Base-by-base conservation (phyloP, 495 filamentous ascomycete species). In the Penicillium simplicissimum region DNA sequence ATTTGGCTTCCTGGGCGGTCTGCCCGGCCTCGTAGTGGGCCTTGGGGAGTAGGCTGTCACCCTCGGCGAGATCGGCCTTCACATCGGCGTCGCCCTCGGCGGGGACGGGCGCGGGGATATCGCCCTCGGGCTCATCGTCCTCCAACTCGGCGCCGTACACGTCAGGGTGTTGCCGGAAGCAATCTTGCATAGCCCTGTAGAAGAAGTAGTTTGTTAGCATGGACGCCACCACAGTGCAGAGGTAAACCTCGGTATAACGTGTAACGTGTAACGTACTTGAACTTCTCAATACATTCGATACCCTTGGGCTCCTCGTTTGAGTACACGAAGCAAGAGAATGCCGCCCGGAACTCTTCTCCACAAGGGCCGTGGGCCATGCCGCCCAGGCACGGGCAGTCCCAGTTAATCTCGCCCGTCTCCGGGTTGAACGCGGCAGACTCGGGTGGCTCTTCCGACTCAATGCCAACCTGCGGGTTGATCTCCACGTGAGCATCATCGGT, bases 321-420 rank as follows among this genome's bases (percentile, higher is more conserved):
- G 79, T 88, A 96, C 8, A 98, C 90, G 71, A 98, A 98, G 81
- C 95, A 98, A 85, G 91, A 96, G 69, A 98, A 98, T 0, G 95
- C 95, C 5, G 85, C 87, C 78, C 86, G 90, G 83, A 98, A 98
- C 68, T 97, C 85, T 75, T 94, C 91, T 34, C 96, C 95, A 74
- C 94, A 98, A 37, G 96, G 96, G 0, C 95, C 95, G 76, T 97
- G 82, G 9, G 95, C 95, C 95, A 98, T 98, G 31, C 95, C 95
- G 52, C 95, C 95, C 25, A 98, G 80, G 71, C 95, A 98, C 19
- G 96, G 95, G 76, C 95, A 98, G 72, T 97, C 95, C 96, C 96
- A 98, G 82, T 98, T 98, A 78, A 98, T 98, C 84, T 98, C 95
- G 64, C 95, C 95, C 9, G 95, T 98, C 82, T 98, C 96, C 13